A percentile compares a stretch with the other conserved stretches of the same genome.
Evolutionary conservation across 2,329 filamentous ascomycete genomes (phyloP).

Genomic region (Trichoderma sp.): DNA sequence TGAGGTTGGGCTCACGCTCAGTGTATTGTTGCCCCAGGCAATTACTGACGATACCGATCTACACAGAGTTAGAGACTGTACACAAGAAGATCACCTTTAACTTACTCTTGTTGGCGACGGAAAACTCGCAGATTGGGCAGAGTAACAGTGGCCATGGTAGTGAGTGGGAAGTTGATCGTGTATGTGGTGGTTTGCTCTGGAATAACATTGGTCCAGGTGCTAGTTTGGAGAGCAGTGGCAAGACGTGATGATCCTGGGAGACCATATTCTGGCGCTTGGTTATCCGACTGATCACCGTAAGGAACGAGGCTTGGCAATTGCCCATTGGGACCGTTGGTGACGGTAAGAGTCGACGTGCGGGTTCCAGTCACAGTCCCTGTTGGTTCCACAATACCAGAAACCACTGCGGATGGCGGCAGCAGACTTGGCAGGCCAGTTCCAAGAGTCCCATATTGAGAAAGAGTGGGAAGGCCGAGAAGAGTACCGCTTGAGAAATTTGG

Average conservation of each 20-base stretch:
- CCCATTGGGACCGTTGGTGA: constrained; percentile 32
- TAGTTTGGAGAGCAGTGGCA: constrained; percentile 39
- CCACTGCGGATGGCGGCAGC: constrained; percentile 30
- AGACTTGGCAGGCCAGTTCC: constrained; percentile 17
- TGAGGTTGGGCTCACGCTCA: constrained; percentile 40
- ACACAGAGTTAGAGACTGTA: constrained; percentile 26
- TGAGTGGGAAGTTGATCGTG: constrained; percentile 46
- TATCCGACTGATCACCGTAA: constrained; percentile 30
- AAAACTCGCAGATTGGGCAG: constrained; percentile 36
- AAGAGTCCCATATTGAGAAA: constrained; percentile 37
- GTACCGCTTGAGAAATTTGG: constrained; percentile 29
- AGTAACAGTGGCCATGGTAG: constrained; percentile 44
- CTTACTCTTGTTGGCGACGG: constrained; percentile 40
- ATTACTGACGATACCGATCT: constrained; percentile 32
- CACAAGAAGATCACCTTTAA: background rate
- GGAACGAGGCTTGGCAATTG: constrained; percentile 28
- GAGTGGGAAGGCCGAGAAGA: constrained; percentile 31
- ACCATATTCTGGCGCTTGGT: constrained; percentile 34
- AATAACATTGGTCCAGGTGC: constrained; percentile 47
- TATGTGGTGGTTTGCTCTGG: constrained; percentile 47
- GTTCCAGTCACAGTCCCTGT: constrained; percentile 33
- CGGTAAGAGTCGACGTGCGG: constrained; percentile 34
- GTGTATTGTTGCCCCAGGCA: constrained; percentile 39
- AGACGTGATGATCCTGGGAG: constrained; percentile 27
- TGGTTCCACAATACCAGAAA: constrained; percentile 34